Evolutionary conservation across 2,329 filamentous ascomycete species (phyloP).

Genomic region (Fusarium robinianum): DNA sequence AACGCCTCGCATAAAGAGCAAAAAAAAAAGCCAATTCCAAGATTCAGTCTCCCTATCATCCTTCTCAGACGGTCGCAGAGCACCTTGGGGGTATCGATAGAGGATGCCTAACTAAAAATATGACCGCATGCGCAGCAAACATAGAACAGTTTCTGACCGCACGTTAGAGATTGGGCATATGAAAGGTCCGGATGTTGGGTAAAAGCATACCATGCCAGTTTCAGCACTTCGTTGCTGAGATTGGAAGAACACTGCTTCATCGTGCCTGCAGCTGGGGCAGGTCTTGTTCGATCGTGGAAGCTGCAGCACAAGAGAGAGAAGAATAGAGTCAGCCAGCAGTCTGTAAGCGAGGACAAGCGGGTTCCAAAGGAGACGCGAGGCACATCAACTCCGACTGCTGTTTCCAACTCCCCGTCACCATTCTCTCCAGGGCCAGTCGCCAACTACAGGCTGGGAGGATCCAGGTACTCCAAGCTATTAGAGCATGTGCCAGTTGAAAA

Average conservation of each 20-base stretch:
- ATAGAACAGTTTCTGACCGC: conserved; percentile 78
- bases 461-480: conserved; percentile 15
- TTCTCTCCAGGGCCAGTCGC: conserved; percentile 23
- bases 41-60: no score
- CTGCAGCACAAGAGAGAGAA: conserved; percentile 58
- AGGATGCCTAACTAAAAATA: conserved; percentile 66
- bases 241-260: conserved; percentile 97
- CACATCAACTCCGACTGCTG: conserved; percentile 34
- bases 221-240: conserved; percentile 96
- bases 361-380: conserved; percentile 36
- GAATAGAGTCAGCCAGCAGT: conserved; percentile 49
- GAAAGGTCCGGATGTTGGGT: neutral
- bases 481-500: conserved; percentile 39
- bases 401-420: conserved; percentile 28
- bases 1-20: conserved; percentile 33
- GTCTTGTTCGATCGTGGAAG: conserved; percentile 86
- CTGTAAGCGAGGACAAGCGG: conserved; percentile 37
- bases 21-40: conserved; percentile 25
- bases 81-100: conserved; percentile 33
- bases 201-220: conserved; percentile 87
- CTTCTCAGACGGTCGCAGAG: no score
- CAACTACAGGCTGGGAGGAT: conserved; percentile 23
- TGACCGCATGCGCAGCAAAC: conserved; percentile 94
- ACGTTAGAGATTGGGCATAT: conserved; percentile 6
- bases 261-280: conserved; percentile 83